phyloP scores from a whole-genome alignment of 2,329 filamentous ascomycete species.

The Microcyclospora tardicrescens region DNA sequence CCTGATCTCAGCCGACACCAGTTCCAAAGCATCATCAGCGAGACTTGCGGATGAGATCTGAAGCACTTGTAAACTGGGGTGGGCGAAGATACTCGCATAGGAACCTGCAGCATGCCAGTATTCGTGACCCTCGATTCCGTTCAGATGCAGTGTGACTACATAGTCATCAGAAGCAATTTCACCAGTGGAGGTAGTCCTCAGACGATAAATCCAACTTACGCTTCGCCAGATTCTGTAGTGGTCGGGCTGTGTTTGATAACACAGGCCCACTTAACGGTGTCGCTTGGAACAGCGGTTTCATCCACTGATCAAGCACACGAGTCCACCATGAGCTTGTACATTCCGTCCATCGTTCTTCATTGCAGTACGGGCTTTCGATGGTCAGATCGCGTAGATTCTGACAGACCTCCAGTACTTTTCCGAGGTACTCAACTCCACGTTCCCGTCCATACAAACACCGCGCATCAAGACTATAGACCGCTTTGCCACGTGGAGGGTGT shows the following conservation, averaged over 20 bases:
- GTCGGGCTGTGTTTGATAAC: background rate
- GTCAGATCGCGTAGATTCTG: background rate
- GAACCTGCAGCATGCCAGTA: background rate
- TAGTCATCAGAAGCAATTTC: too few relatives aligned
- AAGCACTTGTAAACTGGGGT: conserved; percentile 1
- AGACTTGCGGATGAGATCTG: background rate
- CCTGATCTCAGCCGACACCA: background rate
- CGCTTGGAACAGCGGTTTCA: too few relatives aligned
- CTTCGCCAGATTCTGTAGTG: background rate
- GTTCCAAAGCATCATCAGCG: too few relatives aligned
- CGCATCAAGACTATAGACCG: background rate
- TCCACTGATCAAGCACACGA: too few relatives aligned
- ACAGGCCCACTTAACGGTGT: too few relatives aligned
- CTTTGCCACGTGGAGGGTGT: background rate
- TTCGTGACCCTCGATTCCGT: background rate
- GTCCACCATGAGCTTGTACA: too few relatives aligned
- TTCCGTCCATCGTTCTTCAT: background rate
- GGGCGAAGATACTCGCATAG: conserved; percentile 1
- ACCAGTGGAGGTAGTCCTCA: too few relatives aligned
- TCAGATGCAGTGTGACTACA: background rate
- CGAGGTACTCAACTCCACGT: background rate
- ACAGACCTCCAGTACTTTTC: background rate
- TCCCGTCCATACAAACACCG: background rate
- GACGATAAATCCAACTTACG: too few relatives aligned
- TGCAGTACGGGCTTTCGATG: conserved; percentile 2